These are phyloP conservation scores for Amanita molliuscula DNA, from an alignment of 768 basidiomycete genomes.

Conservation along the genomic window DNA sequence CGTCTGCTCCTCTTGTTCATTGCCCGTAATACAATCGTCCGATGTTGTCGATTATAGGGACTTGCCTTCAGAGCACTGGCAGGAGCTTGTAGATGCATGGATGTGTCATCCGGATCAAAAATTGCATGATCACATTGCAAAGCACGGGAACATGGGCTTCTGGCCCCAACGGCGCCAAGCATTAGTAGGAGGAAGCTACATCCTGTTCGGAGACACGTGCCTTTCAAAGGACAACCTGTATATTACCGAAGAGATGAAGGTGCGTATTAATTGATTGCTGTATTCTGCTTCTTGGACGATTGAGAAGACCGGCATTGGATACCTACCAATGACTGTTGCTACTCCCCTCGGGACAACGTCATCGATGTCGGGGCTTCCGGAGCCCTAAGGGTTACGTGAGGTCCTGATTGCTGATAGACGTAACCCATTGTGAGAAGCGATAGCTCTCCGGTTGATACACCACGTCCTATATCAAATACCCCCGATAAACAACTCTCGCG, in stretches of 20 bases:
- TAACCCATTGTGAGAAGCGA: conserved; percentile 15
- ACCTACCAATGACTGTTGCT: conserved; percentile 50
- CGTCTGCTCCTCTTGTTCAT: conserved; percentile 70
- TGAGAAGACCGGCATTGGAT: conserved; percentile 90
- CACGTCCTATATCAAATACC: conserved; percentile 71
- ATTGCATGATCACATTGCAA: conserved; percentile 57
- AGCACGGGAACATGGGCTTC: conserved; percentile 54
- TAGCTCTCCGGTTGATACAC: conserved; percentile 87
- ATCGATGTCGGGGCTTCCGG: conserved; percentile 17
- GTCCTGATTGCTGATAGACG: conserved; percentile 11
- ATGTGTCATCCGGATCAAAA: conserved; percentile 94
- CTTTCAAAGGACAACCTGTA: conserved; percentile 45
- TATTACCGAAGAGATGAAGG: conserved; percentile 36
- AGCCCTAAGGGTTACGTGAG: conserved; percentile 57
- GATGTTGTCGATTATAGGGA: conserved; percentile 56
- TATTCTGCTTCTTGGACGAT: conserved; percentile 41
- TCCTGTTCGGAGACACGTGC: conserved; percentile 61
- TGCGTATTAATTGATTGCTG: conserved; percentile 28
- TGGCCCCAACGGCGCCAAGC: conserved; percentile 69
- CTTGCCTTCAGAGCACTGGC: conserved; percentile 94
- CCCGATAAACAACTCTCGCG: conserved; percentile 85
- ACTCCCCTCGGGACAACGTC: conserved; percentile 14
- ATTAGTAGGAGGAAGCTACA: conserved; percentile 84
- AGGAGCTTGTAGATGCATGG: conserved; percentile 95
- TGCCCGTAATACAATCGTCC: conserved; percentile 57